phyloP scores from a whole-genome alignment of 306 rosid species.

The Luffa aegyptiaca region DNA sequence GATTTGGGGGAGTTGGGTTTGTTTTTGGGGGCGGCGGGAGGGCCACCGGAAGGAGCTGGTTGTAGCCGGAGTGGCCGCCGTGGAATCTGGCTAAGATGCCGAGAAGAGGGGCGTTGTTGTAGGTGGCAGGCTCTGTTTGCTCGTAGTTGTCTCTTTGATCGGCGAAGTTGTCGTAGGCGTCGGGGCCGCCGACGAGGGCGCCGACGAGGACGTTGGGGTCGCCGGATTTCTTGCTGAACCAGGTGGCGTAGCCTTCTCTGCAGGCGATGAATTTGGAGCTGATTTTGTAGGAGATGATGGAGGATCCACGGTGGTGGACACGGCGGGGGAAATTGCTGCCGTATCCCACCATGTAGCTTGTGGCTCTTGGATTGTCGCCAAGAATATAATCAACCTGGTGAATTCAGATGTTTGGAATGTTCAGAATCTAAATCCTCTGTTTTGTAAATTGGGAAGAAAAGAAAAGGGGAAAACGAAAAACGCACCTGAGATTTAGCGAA shows the following conservation, averaged over 20 bases:
- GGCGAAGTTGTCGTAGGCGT: slow-evolving; percentile 97
- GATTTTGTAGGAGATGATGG: slow-evolving; percentile 54
- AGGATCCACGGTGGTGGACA: slow-evolving; percentile 71
- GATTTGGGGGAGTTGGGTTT: not conserved
- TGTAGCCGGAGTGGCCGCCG: slow-evolving; percentile 52
- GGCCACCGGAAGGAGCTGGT: slow-evolving; percentile 78
- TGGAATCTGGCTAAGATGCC: slow-evolving; percentile 74
- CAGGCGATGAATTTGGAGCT: slow-evolving; percentile 64
- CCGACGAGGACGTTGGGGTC: slow-evolving; percentile 80
- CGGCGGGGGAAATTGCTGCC: slow-evolving; percentile 80
- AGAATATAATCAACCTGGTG: slow-evolving; percentile 80
- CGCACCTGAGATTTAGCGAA: slow-evolving; percentile 72
- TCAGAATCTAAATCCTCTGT: not conserved
- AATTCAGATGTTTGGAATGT: not conserved
- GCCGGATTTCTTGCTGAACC: slow-evolving; percentile 64
- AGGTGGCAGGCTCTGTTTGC: slow-evolving; percentile 97
- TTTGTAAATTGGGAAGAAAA: too few species aligned
- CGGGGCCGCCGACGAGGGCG: slow-evolving; percentile 96
- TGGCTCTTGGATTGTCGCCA: slow-evolving; percentile 94
- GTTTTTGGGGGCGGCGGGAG: not conserved
- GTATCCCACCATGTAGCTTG: slow-evolving; percentile 92
- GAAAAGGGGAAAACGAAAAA: too few species aligned
- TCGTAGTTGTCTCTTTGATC: slow-evolving; percentile 87
- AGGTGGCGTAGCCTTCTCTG: slow-evolving; percentile 84
- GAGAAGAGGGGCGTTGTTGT: slow-evolving; percentile 92